Conservation (phyloP, 2,329 filamentous ascomycete genomes). For the Aspergillus tubingensis region DNA sequence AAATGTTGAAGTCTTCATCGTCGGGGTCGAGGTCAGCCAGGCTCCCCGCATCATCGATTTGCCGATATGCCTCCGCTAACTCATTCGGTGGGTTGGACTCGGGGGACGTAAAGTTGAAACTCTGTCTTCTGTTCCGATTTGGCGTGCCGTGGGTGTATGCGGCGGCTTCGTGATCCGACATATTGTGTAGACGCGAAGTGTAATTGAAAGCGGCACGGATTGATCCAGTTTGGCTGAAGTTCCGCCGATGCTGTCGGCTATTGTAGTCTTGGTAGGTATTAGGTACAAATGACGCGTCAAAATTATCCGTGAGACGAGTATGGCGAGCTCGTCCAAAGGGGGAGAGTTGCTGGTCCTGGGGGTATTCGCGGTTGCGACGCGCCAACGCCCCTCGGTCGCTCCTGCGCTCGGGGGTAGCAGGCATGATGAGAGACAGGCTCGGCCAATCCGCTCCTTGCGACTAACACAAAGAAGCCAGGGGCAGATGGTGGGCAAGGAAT, state of each 20-base stretch:
- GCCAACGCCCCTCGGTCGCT: conserved; percentile 29
- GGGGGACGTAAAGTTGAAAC: conserved; percentile 31
- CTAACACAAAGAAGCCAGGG: not conserved
- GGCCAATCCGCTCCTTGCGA: not conserved
- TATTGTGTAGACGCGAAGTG: conserved; percentile 31
- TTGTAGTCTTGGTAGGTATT: conserved; percentile 33
- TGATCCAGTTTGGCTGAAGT: conserved; percentile 40
- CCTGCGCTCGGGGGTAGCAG: conserved; percentile 32
- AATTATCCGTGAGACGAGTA: conserved; percentile 28
- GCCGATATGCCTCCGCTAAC: conserved; percentile 41
- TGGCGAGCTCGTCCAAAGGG: conserved; percentile 35
- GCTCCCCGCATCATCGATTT: conserved; percentile 42
- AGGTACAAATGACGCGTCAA: conserved; percentile 32
- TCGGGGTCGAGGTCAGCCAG: conserved; percentile 37
- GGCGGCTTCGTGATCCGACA: conserved; percentile 28
- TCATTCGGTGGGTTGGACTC: conserved; percentile 43
- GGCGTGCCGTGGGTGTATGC: conserved; percentile 25
- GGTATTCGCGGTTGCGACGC: conserved; percentile 31
- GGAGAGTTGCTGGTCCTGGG: conserved; percentile 31
- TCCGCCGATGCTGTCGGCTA: conserved; percentile 32
- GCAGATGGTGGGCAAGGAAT: not conserved
- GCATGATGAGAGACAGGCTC: conserved; percentile 29
- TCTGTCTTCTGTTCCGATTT: conserved; percentile 32
- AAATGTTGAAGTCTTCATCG: conserved; percentile 27
- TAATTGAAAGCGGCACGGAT: conserved; percentile 44